Evolutionary conservation across 1,284 basidiomycete genomes (phyloP).

Genomic region (Ceratobasidium papillatum): DNA sequence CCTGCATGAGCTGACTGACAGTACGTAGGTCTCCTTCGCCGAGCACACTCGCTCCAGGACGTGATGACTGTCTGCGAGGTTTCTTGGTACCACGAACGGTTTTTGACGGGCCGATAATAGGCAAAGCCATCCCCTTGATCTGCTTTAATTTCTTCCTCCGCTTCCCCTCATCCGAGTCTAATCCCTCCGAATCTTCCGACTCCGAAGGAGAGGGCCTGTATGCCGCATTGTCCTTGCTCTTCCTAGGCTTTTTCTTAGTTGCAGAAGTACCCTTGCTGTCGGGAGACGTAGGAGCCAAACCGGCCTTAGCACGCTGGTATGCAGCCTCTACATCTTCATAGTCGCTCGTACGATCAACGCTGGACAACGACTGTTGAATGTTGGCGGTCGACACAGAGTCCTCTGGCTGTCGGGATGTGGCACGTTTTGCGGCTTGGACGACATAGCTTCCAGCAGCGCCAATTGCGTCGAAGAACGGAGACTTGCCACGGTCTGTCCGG

Average conservation of each 20-base stretch:
- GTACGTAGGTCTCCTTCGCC: conserved; percentile 46
- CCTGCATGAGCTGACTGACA: conserved; percentile 30
- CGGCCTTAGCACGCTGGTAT: conserved; percentile 31
- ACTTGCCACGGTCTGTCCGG: conserved; percentile 40
- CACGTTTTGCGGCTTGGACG: conserved; percentile 18
- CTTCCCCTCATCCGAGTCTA: conserved; percentile 63
- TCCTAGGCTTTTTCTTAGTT: conserved; percentile 39
- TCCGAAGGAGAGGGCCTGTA: conserved; percentile 73
- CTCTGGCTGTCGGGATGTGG: conserved; percentile 34
- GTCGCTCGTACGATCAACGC: conserved; percentile 33
- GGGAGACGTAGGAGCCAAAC: neutral
- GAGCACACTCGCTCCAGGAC: conserved; percentile 13
- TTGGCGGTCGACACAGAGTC: conserved; percentile 22
- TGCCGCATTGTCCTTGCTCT: conserved; percentile 70
- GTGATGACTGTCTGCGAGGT: conserved; percentile 27
- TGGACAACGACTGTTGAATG: conserved; percentile 30
- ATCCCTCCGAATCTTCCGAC: conserved; percentile 63
- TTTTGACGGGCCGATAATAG: conserved; percentile 68
- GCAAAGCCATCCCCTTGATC: conserved; percentile 64
- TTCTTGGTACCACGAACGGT: conserved; percentile 39
- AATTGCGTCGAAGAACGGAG: conserved; percentile 41
- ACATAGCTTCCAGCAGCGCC: conserved; percentile 34
- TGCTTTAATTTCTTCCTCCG: conserved; percentile 66
- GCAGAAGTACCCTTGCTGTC: conserved; percentile 12
- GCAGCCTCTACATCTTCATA: conserved; percentile 29